Percentiles rank a stretch among this genome's conserved stretches.
phyloP scores from a whole-genome alignment of 1,284 basidiomycete genomes.

The Rhodotorula mucilaginosa region DNA sequence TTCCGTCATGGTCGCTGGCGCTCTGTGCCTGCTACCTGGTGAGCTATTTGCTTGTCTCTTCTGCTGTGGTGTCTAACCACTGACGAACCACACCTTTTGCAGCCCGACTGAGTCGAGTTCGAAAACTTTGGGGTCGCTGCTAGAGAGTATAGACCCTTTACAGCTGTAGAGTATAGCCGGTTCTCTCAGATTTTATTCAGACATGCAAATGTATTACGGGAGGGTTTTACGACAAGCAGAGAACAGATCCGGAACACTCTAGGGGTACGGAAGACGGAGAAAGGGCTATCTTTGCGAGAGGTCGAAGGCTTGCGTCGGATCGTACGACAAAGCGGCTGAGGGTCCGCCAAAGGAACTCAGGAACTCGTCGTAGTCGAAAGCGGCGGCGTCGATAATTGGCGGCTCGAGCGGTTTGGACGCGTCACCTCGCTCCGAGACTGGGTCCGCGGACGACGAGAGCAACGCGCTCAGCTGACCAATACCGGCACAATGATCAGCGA shows the following conservation, averaged over 20 bases:
- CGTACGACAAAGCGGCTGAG: constrained; percentile 2
- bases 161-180: not conserved
- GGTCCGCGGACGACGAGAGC: not conserved
- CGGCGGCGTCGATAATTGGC: not conserved
- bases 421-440: no score
- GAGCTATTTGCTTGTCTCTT: not conserved
- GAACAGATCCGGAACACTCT: not conserved
- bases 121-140: not conserved
- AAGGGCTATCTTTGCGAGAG: not conserved
- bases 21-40: constrained; percentile 21
- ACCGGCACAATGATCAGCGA: not conserved
- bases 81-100: not conserved
- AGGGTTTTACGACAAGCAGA: not conserved
- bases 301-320: constrained; percentile 7
- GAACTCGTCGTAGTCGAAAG: constrained; percentile 12
- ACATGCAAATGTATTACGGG: not conserved
- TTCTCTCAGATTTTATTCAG: not conserved
- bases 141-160: not conserved
- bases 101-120: constrained; percentile 9
- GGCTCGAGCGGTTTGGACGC: not conserved
- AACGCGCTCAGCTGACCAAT: constrained; percentile 7
- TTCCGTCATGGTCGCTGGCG: constrained; percentile 23
- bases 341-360: constrained; percentile 8
- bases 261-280: not conserved
- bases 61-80: no score